A percentile compares a stretch with the other conserved stretches of the same genome.
Conservation (phyloP, 768 basidiomycete genomes). For the Lanmaoa rubissima region DNA sequence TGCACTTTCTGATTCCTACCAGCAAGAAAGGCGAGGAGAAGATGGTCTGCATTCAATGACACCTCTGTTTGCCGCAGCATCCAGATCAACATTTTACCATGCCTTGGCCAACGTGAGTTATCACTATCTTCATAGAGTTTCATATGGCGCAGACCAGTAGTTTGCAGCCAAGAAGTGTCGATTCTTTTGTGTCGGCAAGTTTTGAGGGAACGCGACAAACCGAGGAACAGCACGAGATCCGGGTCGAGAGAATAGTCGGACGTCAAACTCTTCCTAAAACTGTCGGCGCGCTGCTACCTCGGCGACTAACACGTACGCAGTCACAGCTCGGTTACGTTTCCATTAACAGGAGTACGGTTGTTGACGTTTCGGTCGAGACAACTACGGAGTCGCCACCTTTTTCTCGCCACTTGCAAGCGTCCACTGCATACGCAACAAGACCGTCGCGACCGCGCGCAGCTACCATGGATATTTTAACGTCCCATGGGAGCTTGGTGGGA, state of each 20-base stretch:
- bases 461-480: conserved; percentile 28
- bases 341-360: conserved; percentile 34
- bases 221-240: conserved; percentile 50
- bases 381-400: conserved; percentile 21
- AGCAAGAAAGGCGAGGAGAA: conserved; percentile 24
- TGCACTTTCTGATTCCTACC: conserved; percentile 3
- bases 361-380: conserved; percentile 51
- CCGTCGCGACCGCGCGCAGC: conserved; percentile 38
- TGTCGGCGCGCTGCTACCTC: conserved; percentile 43
- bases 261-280: conserved; percentile 43
- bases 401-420: conserved; percentile 5
- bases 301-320: conserved; percentile 43
- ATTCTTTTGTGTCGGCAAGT: conserved; percentile 43
- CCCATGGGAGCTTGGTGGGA: conserved; percentile 31
- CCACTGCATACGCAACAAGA: conserved; percentile 21
- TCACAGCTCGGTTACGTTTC: conserved; percentile 38
- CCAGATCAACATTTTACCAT: conserved; percentile 49
- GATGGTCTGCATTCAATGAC: conserved; percentile 21
- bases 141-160: conserved; percentile 9
- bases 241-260: conserved; percentile 46
- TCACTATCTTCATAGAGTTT: not conserved
- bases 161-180: conserved; percentile 43
- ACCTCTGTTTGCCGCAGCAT: conserved; percentile 39
- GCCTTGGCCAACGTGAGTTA: conserved; percentile 40
- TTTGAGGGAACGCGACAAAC: conserved; percentile 32